Base-by-base conservation (phyloP, 345 rosid species). In the Hibiscus trionum region DNA sequence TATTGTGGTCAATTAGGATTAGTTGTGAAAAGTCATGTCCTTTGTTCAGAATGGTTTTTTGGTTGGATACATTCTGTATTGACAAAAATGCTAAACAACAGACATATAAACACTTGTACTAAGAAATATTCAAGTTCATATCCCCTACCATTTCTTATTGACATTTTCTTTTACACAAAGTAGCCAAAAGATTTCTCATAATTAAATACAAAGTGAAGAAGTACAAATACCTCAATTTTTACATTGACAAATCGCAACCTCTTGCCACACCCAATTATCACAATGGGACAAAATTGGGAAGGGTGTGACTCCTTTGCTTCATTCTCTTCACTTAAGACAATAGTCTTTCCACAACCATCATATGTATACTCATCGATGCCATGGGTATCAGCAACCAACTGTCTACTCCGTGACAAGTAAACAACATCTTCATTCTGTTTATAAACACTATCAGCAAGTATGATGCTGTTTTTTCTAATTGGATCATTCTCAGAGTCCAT, bases 401-500 rank as follows among this genome's bases (percentile, higher is more conserved):
- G 97, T 77, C 92, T 86, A 77, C 76, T 69, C 2, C 96, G 93
- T 66, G 99, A 90, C 80, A 95, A 85, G 77, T 81, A 78, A 81
- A 95, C 96, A 52, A 90, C 86, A 68, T 95, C 96, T 71, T 95
- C 96, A 61, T 52, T 84, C 79, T 95, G 99, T 75, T 77, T 86
- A 78, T 88, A 85, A 68, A 88, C 79, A 79, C 93, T 76, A 66
- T 86, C 84, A 63, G 86, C 78, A 73, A 95, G 96, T 67, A 90
- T 81, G 71, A 95, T 86, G 81, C 86, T 86, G 72, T 76, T 88
- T 84, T 76, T 83, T 68, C 87, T 84, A 62, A 95, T 88, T 46
- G 99, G 97, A 81, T 95, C 99, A 79, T 87, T 95, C 80, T 79
- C 88, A 61, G 97, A 91, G 82, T 95, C 97, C 89, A 85, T 83